Conservation (phyloP, 129 eudicot genomes). For the Daucus carota region DH1_v3.0 NC_030381.2:6753501-6754000, state of each 20-base stretch:
- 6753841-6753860: neutral
- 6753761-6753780: neutral
- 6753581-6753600: neutral
- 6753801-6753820: neutral
- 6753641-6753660: neutral
- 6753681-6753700: neutral
- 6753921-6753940: constrained; percentile 14
- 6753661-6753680: neutral
- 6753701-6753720: neutral
- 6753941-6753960: constrained; percentile 11
- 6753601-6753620: neutral
- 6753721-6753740: neutral
- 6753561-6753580: neutral
- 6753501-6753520: neutral
- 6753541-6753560: neutral
- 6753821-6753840: neutral
- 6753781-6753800: too few relatives aligned
- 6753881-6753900: constrained; percentile 7
- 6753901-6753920: constrained; percentile 24
- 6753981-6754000: constrained; percentile 8
- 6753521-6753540: neutral
- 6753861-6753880: constrained; percentile 6
- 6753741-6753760: neutral
- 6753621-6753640: neutral
- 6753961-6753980: constrained; percentile 19